A percentile compares a stretch with the other conserved stretches of the same genome.
Evolutionary conservation across 345 rosid genomes (phyloP).

Genomic region (Lumnitzera racemosa): DNA sequence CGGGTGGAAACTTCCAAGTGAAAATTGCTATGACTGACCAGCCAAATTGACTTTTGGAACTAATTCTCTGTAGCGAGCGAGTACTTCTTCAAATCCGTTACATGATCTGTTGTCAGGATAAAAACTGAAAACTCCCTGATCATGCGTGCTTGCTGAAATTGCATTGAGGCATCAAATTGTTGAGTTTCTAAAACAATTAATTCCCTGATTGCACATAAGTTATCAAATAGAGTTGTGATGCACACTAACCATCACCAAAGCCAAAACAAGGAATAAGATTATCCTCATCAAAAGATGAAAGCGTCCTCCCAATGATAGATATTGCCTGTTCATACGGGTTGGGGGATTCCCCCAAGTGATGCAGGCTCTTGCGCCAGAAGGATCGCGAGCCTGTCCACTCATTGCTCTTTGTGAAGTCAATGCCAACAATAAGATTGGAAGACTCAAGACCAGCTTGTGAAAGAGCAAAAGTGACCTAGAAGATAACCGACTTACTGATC

Average conservation of each 20-base stretch:
- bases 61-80: conserved; percentile 36
- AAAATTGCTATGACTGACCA: conserved; percentile 10
- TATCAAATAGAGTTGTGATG: background rate
- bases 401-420: conserved; percentile 70
- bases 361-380: conserved; percentile 29
- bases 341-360: conserved; percentile 26
- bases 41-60: conserved; percentile 37
- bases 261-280: conserved; percentile 48
- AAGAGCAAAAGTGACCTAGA: conserved; percentile 60
- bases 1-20: background rate
- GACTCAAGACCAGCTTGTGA: conserved; percentile 71
- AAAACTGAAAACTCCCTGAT: conserved; percentile 44
- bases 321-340: conserved; percentile 53
- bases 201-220: too few species aligned
- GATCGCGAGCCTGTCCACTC: conserved; percentile 66
- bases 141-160: conserved; percentile 42
- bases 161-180: background rate
- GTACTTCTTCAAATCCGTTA: conserved; percentile 43
- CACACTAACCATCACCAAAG: conserved; percentile 41
- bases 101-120: conserved; percentile 31
- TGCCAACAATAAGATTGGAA: conserved; percentile 64
- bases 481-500: background rate
- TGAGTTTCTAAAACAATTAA: background rate
- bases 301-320: conserved; percentile 43
- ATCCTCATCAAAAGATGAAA: conserved; percentile 45